phyloP scores from a whole-genome alignment of 1,284 basidiomycete genomes.

The Ceratobasidium sp. region DNA sequence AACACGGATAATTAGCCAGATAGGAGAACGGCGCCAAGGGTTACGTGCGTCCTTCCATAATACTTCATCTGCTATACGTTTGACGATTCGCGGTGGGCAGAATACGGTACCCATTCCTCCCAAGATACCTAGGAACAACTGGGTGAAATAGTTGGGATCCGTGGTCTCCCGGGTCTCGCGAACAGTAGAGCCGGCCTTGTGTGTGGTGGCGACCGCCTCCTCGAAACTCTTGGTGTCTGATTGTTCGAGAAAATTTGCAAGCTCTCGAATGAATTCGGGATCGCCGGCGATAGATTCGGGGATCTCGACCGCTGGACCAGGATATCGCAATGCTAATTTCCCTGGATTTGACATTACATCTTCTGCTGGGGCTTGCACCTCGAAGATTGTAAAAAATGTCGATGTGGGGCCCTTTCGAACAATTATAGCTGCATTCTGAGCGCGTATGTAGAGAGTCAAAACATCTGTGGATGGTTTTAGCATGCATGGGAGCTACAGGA shows the following conservation, averaged over 20 bases:
- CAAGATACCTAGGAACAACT: slow-evolving; percentile 54
- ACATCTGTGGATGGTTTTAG: slow-evolving; percentile 45
- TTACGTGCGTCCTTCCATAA: slow-evolving; percentile 50
- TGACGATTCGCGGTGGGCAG: slow-evolving; percentile 47
- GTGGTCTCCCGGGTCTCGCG: slow-evolving; percentile 47
- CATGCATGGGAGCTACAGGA: background rate
- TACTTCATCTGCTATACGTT: slow-evolving; percentile 57
- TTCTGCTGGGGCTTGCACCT: slow-evolving; percentile 49
- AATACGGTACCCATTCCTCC: slow-evolving; percentile 47
- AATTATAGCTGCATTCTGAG: slow-evolving; percentile 56
- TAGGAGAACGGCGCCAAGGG: slow-evolving; percentile 57
- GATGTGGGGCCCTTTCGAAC: slow-evolving; percentile 46
- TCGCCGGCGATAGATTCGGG: slow-evolving; percentile 43
- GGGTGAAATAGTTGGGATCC: slow-evolving; percentile 54
- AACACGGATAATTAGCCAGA: slow-evolving; percentile 58
- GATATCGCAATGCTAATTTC: slow-evolving; percentile 51
- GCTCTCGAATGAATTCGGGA: slow-evolving; percentile 46
- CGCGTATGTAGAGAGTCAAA: slow-evolving; percentile 50
- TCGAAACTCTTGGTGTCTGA: slow-evolving; percentile 46
- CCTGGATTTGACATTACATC: slow-evolving; percentile 51
- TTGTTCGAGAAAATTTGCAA: slow-evolving; percentile 49
- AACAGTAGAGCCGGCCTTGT: slow-evolving; percentile 45
- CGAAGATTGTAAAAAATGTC: slow-evolving; percentile 53
- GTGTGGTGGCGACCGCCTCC: slow-evolving; percentile 40
- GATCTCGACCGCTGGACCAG: slow-evolving; percentile 45